Evolutionary conservation across 192 early-diverging fungal species (phyloP).

Genomic region (Backusella australiensis): DNA sequence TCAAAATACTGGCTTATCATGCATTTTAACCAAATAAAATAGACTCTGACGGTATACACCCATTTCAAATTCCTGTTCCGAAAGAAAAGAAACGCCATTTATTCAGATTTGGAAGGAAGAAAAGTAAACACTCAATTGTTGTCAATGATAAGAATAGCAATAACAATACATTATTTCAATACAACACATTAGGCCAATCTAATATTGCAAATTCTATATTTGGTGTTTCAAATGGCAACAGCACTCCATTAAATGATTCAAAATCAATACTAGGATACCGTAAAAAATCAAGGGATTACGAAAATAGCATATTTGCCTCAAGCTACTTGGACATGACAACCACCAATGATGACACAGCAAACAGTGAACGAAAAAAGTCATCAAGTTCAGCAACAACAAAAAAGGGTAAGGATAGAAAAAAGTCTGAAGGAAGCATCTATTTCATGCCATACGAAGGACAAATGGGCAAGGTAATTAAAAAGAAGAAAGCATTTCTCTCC

Average conservation of each 20-base stretch:
- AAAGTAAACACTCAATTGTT: constrained; percentile 15
- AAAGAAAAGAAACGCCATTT: constrained; percentile 29
- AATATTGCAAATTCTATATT: not conserved
- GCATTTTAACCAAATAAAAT: not conserved
- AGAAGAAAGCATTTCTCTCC: not conserved
- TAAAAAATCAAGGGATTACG: constrained; percentile 19
- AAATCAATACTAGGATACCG: not conserved
- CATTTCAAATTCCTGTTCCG: constrained; percentile 12
- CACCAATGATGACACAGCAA: not conserved
- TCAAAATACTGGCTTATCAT: no score
- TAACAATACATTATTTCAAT: not conserved
- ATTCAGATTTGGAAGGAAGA: constrained; percentile 29
- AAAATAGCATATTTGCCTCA: not conserved
- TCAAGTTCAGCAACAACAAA: constrained; percentile 6
- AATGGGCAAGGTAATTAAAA: constrained; percentile 3
- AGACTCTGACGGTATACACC: not conserved
- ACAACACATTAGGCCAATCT: not conserved
- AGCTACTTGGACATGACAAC: not conserved
- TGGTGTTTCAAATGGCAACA: not conserved
- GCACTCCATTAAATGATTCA: not conserved
- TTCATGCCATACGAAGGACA: not conserved
- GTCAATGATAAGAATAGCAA: not conserved
- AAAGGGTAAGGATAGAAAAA: constrained; percentile 19
- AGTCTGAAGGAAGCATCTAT: constrained; percentile 18
- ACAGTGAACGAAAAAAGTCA: not conserved